phyloP scores from a whole-genome alignment of 1,139 yeast species.

The Pichia sp. region DNA sequence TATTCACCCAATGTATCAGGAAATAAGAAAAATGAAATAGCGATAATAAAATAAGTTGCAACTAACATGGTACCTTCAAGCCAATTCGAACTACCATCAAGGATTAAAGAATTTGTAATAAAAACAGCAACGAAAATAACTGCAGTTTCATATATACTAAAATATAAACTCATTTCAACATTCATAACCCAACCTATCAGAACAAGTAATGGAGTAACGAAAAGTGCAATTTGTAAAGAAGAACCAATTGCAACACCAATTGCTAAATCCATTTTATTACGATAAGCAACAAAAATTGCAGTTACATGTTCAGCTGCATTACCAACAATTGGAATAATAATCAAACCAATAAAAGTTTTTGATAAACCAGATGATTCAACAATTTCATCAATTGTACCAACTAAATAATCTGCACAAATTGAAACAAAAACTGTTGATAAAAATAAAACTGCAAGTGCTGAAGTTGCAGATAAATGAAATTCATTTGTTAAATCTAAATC shows the following conservation, averaged over 20 bases:
- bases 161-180: slow-evolving; percentile 88
- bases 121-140: slow-evolving; percentile 83
- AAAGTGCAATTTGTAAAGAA: slow-evolving; percentile 87
- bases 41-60: slow-evolving; percentile 78
- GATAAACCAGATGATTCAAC: slow-evolving; percentile 81
- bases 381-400: slow-evolving; percentile 84
- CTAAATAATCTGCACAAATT: slow-evolving; percentile 86
- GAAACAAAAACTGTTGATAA: slow-evolving; percentile 76
- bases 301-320: slow-evolving; percentile 99
- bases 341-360: slow-evolving; percentile 90
- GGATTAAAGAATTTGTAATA: slow-evolving; percentile 76
- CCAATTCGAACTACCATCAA: slow-evolving; percentile 96
- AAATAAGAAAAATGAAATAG: slow-evolving; percentile 79
- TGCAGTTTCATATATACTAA: slow-evolving; percentile 90
- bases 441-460: slow-evolving; percentile 46
- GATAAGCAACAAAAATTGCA: slow-evolving; percentile 88
- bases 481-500: slow-evolving; percentile 18
- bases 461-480: slow-evolving; percentile 36
- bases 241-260: slow-evolving; percentile 98
- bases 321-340: slow-evolving; percentile 92
- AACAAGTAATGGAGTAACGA: slow-evolving; percentile 93
- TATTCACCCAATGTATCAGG: slow-evolving; percentile 42
- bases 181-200: slow-evolving; percentile 85
- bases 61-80: slow-evolving; percentile 90
- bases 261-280: slow-evolving; percentile 95